Evolutionary conservation across 2,329 filamentous ascomycete genomes (phyloP).

Genomic region (Colletotrichum tabaci): DNA sequence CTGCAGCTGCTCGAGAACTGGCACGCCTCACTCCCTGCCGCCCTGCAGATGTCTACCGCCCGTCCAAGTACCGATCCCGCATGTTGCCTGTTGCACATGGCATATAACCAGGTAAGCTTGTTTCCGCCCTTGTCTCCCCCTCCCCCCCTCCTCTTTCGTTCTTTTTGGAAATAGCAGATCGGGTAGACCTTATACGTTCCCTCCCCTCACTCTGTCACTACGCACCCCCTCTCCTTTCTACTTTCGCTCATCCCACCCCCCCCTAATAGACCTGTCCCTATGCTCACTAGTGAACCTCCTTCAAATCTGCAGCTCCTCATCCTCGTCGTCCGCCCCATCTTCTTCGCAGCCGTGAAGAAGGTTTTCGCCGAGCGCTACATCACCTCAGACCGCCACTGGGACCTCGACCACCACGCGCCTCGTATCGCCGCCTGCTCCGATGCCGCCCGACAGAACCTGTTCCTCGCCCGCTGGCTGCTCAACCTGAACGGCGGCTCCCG

Average conservation of each 20-base stretch:
- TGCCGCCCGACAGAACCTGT: conserved; percentile 63
- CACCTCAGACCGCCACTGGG: conserved; percentile 45
- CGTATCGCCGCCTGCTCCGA: conserved; percentile 57
- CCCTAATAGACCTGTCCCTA: conserved; percentile 6
- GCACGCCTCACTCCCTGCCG: conserved; percentile 54
- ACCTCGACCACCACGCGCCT: conserved; percentile 48
- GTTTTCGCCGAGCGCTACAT: conserved; percentile 59
- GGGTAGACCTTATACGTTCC: background rate
- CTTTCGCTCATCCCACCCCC: background rate
- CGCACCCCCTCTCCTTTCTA: background rate
- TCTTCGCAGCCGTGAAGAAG: conserved; percentile 63
- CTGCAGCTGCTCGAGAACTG: conserved; percentile 60
- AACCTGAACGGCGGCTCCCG: conserved; percentile 52
- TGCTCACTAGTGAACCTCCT: background rate
- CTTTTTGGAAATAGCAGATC: conserved; percentile 22
- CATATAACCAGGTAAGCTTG: conserved; percentile 54
- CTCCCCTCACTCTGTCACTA: background rate
- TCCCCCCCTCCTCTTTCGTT: conserved; percentile 47
- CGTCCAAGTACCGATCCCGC: conserved; percentile 58
- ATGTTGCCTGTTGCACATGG: conserved; percentile 64
- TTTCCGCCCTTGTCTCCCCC: background rate
- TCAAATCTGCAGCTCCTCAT: conserved; percentile 60
- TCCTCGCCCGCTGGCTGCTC: conserved; percentile 58
- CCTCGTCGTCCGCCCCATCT: conserved; percentile 62
- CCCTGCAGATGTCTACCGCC: conserved; percentile 55